Percentiles rank a stretch among this genome's conserved stretches.
Evolutionary conservation across 352 stramenopile species (phyloP).

Genomic region (Phytophthora ramorum): DNA sequence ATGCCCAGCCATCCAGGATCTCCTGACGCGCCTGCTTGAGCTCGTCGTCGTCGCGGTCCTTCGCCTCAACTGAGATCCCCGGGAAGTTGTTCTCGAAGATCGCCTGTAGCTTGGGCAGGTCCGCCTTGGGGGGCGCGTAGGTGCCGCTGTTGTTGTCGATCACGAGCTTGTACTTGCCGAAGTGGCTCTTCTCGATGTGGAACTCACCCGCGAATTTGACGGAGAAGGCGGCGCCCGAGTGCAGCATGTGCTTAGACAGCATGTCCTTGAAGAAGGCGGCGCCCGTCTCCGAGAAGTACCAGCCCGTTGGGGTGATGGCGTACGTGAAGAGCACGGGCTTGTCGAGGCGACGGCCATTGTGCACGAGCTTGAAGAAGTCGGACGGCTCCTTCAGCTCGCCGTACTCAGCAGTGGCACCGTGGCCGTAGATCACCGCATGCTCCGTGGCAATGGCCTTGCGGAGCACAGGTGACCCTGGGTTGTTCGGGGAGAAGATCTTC

Average conservation of each 20-base stretch:
- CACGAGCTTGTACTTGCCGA: constrained; percentile 38
- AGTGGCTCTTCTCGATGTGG: constrained; percentile 35
- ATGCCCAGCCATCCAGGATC: constrained; percentile 45
- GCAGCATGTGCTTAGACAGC: constrained; percentile 55
- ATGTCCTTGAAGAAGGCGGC: constrained; percentile 57
- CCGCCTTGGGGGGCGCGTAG: constrained; percentile 40
- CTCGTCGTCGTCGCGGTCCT: constrained; percentile 35
- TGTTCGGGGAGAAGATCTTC: constrained; percentile 44
- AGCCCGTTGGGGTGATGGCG: constrained; percentile 41
- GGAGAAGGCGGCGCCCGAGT: constrained; percentile 32
- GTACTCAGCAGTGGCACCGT: constrained; percentile 30
- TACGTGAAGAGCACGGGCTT: constrained; percentile 53
- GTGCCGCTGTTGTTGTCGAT: constrained; percentile 60
- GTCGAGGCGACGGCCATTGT: constrained; percentile 33
- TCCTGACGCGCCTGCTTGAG: constrained; percentile 34
- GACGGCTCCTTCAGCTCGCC: constrained; percentile 15
- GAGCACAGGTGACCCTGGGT: constrained; percentile 33
- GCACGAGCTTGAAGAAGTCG: constrained; percentile 44
- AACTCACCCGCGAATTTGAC: constrained; percentile 52
- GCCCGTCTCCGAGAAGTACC: constrained; percentile 53
- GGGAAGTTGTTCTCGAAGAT: constrained; percentile 48
- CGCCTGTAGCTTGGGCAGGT: constrained; percentile 40
- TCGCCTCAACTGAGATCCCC: constrained; percentile 32
- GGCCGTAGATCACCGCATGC: constrained; percentile 41
- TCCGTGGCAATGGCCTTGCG: constrained; percentile 34